Evolutionary conservation across 345 rosid species (phyloP).

Genomic region (Capsella bursapastoris): DNA sequence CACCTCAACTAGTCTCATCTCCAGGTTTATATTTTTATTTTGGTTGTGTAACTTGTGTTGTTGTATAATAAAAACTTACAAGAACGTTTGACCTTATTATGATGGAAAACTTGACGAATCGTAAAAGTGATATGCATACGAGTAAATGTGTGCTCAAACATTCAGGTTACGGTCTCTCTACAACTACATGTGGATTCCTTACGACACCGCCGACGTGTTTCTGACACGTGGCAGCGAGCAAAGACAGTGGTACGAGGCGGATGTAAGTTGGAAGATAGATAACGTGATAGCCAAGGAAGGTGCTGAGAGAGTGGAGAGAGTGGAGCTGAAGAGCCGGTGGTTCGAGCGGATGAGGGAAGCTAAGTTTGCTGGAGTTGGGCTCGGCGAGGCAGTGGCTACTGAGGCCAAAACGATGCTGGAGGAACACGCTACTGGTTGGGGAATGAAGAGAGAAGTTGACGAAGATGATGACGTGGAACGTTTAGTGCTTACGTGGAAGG

Average conservation of each 20-base stretch:
- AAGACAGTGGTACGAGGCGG: slow-evolving; percentile 84
- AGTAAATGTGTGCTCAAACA: background rate
- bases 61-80: no score
- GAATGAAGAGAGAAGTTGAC: slow-evolving; percentile 80
- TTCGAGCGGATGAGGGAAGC: slow-evolving; percentile 74
- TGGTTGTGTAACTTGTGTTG: no score
- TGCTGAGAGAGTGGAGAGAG: slow-evolving; percentile 71
- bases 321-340: slow-evolving; percentile 75
- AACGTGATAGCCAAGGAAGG: slow-evolving; percentile 86
- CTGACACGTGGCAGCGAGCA: slow-evolving; percentile 72
- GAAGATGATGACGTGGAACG: slow-evolving; percentile 39
- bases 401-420: slow-evolving; percentile 84
- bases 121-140: background rate
- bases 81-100: background rate
- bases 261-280: slow-evolving; percentile 79
- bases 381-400: slow-evolving; percentile 58
- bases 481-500: slow-evolving; percentile 93
- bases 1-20: slow-evolving; percentile 61
- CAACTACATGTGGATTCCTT: slow-evolving; percentile 91
- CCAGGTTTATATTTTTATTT: slow-evolving; percentile 34
- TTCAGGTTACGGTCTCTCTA: slow-evolving; percentile 61
- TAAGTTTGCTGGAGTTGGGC: slow-evolving; percentile 52
- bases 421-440: slow-evolving; percentile 95
- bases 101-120: background rate
- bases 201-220: slow-evolving; percentile 78